Conservation (phyloP, 371 early-diverging fungal genomes). For the Apophysomyces sp. region DNA sequence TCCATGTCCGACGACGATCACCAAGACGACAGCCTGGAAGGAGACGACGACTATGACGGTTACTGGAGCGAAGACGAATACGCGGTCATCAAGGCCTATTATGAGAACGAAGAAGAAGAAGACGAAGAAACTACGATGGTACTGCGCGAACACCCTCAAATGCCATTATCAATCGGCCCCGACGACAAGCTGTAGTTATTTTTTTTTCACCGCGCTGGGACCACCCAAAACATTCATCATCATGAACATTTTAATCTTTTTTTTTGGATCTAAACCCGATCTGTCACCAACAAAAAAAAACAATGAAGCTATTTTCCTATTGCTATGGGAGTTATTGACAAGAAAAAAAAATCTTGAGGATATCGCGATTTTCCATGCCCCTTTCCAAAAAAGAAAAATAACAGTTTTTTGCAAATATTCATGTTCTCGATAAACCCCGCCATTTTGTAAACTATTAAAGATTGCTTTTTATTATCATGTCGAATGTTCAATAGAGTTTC, state of each 20-base stretch:
- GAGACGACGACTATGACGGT: conserved; percentile 5
- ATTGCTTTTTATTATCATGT: too few relatives aligned
- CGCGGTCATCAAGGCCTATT: conserved; percentile 10
- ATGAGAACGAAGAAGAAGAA: conserved; percentile 12
- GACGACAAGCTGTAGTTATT: not conserved
- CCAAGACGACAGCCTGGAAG: not conserved
- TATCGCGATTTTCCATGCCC: too few relatives aligned
- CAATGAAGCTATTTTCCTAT: not conserved
- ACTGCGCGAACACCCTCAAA: not conserved
- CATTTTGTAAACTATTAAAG: too few relatives aligned
- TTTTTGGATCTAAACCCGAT: not conserved
- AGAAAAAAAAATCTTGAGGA: too few relatives aligned
- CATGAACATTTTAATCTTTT: not conserved
- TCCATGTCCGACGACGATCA: conserved; percentile 3
- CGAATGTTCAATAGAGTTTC: too few relatives aligned
- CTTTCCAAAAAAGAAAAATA: too few relatives aligned
- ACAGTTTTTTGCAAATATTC: too few relatives aligned
- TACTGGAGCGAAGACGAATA: conserved; percentile 10
- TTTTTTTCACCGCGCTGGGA: not conserved
- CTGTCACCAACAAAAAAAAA: not conserved
- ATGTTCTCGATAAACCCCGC: too few relatives aligned
- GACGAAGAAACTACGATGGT: not conserved
- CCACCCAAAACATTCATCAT: not conserved
- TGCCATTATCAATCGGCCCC: not conserved
- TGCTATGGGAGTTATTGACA: too few relatives aligned